These are phyloP conservation scores for Aegilops umbellulata DNA, from an alignment of 176 grass and related monocot species.

Conservation along the genomic window DNA sequence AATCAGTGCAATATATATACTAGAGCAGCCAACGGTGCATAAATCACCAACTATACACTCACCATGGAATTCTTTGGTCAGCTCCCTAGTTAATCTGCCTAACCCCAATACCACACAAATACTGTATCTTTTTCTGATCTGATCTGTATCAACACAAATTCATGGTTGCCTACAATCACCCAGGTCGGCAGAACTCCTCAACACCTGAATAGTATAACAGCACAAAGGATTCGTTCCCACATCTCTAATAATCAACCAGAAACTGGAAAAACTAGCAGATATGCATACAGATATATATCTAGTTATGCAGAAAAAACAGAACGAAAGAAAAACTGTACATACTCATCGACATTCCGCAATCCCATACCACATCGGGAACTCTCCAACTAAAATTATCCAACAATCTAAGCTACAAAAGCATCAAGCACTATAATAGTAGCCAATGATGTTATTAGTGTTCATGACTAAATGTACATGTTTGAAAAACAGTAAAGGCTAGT, in stretches of 20 bases:
- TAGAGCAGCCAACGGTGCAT: background rate
- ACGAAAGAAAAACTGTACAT: background rate
- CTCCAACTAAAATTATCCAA: background rate
- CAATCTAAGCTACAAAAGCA: background rate
- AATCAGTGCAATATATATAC: background rate
- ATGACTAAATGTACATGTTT: background rate
- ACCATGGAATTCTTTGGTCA: background rate
- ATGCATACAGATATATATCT: background rate
- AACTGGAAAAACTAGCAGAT: background rate
- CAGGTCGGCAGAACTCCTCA: background rate
- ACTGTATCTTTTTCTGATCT: background rate
- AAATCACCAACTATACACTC: background rate
- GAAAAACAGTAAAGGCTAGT: background rate
- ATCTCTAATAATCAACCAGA: background rate
- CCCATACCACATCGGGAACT: background rate
- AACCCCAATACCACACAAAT: background rate
- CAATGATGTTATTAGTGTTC: background rate
- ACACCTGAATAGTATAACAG: background rate
- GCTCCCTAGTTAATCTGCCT: background rate
- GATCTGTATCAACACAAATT: background rate
- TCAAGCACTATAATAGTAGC: background rate
- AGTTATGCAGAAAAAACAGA: background rate
- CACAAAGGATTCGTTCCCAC: background rate
- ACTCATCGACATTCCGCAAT: background rate
- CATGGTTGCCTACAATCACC: background rate